Evolutionary conservation across 805 yeast genomes (phyloP).

Genomic region (Lipomyces chichibuensis): DNA sequence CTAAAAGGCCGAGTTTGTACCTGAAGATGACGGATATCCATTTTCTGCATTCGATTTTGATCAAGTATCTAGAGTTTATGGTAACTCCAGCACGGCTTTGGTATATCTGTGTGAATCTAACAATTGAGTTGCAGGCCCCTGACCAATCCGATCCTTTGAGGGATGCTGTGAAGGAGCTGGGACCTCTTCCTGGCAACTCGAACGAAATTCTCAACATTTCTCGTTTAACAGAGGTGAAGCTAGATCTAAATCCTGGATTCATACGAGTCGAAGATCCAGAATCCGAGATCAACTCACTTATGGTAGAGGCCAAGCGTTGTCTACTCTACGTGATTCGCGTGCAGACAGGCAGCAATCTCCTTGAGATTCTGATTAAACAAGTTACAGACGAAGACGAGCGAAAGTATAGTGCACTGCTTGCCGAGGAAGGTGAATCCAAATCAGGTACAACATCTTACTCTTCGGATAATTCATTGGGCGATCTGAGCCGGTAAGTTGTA

Average conservation of each 20-base stretch:
- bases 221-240: conserved; percentile 55
- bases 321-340: conserved; percentile 81
- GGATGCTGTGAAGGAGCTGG: conserved; percentile 49
- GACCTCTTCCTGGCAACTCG: conserved; percentile 51
- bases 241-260: conserved; percentile 62
- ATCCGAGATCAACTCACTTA: conserved; percentile 59
- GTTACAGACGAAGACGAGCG: conserved; percentile 72
- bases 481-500: conserved; percentile 11
- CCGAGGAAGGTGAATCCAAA: conserved; percentile 48
- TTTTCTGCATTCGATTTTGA: conserved; percentile 46
- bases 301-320: conserved; percentile 80
- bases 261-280: conserved; percentile 53
- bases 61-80: conserved; percentile 40
- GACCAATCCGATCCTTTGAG: conserved; percentile 57
- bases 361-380: conserved; percentile 68
- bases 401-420: conserved; percentile 59
- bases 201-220: conserved; percentile 55
- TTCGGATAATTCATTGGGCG: conserved; percentile 29
- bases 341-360: conserved; percentile 67
- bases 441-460: conserved; percentile 35
- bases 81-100: not conserved
- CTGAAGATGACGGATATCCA: conserved; percentile 47
- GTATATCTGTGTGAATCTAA: not conserved
- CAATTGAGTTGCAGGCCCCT: conserved; percentile 18
- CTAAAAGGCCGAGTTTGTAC: conserved; percentile 48